Base-by-base conservation (phyloP, 331 rosid species). In the Spiraea crenata region DNA sequence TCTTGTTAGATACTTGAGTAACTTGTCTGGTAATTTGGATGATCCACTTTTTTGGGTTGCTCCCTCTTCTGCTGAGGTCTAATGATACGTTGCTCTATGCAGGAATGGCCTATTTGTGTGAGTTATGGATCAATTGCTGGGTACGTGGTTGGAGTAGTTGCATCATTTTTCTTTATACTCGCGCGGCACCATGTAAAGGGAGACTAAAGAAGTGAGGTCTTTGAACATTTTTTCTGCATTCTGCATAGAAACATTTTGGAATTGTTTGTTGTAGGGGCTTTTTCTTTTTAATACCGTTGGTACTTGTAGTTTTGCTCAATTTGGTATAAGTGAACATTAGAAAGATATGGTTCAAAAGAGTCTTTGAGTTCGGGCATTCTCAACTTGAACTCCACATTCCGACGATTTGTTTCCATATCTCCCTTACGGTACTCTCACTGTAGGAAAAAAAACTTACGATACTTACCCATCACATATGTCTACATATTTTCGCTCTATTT, bases 51-150 rank as follows among this genome's bases (percentile, higher is more conserved):
- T 20, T 50, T 63, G 76, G 38, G 44, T 20, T 39, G 47, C 8
- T 34, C 3, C 8, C 39, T 65, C 39, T 25, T 57, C 9, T 12
- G 6, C 50, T 48, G 42, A 42, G 57, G 59, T 74, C 58, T 71
- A 45, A 74, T 50, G 57, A 25, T 62, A 8, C 13, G 54, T 64
- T 71, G 12, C 47, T 60, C 13, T 57, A 15, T 78, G 82, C 74
- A 93, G 98, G 98, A 93, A 69, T 93, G 98, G 96, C 98, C 96
- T 48, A 84, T 89, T 76, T 87, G 87, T 82, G 95, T 90, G 76
- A 89, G 91, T 76, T 93, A 82, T 65, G 98, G 98, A 83, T 80
- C 91, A 16, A 54, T 89, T 35, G 72, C 76, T 5, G 97, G 98
- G 57, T 90, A 90, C 75, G 70, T 81, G 46, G 76, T 85, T 58